Base-by-base conservation (phyloP, 371 early-diverging fungal genomes). In the Mucor sp. region DNA sequence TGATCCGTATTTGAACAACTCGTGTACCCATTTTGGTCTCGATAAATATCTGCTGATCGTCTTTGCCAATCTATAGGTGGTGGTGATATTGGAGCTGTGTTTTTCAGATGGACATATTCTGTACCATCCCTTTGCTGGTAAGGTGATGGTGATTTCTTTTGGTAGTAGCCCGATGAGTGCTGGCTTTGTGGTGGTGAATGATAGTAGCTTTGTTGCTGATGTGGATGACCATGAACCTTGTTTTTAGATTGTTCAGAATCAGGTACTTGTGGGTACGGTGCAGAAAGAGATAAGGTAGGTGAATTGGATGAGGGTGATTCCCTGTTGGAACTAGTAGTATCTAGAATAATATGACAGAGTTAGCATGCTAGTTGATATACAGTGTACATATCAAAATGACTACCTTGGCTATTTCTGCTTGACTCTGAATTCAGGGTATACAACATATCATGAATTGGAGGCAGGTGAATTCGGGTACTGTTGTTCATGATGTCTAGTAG, bases 361-460 rank as follows among this genome's bases (percentile, higher is more conserved):
- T 21, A 21, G 4, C 11, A 47, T n/a, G 0, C 6, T 11, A 9
- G 2, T 44, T 53, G 27, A 15, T n/a, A 47, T 19, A 47, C 12
- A 35, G 4, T 53, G 9, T 27, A n/a, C n/a, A n/a, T n/a, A 14
- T 27, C 11, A 4, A 53, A 5, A 15, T 27, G 27, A 30, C 30
- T 30, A 53, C 53, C 27, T 23, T 12, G 23, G 14, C 27, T 4
- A 5, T 53, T 27, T 0, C 3, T 53, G 53, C 53, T 53, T 27
- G 25, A 27, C 5, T 25, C 6, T 53, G 53, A 53, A 53, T 53
- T 37, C 21, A 50, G 55, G 39, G 67, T 48, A 41, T 60, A 32
- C 28, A 66, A 55, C 53, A 66, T 61, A 23, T 66, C 67, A 23
- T 66, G 67, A 25, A 66, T 66, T 4, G 67, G 67, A 41, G 67